Evolutionary conservation across 139 green algal genomes (phyloP).

Genomic region (Auxenochlorella protothecoides): DNA sequence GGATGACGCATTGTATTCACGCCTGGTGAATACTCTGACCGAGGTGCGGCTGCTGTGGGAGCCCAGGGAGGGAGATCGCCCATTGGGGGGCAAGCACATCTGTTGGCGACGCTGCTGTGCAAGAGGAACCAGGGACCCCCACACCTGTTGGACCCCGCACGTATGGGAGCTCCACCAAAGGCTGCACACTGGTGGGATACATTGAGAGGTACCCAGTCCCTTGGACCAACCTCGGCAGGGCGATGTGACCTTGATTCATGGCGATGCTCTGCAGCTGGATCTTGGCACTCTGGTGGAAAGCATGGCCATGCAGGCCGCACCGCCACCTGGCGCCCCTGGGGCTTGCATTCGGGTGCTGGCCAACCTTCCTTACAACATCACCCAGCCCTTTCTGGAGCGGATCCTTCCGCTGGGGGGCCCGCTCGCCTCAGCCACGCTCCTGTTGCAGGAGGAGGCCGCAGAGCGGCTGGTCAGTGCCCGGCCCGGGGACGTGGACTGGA

Average conservation of each 20-base stretch:
- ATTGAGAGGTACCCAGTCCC: too few relatives aligned
- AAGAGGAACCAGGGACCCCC: not conserved
- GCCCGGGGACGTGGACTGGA: constrained; percentile 53
- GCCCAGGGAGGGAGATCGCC: too few relatives aligned
- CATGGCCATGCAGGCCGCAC: not conserved
- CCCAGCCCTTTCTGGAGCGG: constrained; percentile 72
- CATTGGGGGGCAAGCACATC: not conserved
- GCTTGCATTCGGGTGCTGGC: constrained; percentile 56
- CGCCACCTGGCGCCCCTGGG: not conserved
- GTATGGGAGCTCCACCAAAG: not conserved
- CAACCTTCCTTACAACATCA: constrained; percentile 98
- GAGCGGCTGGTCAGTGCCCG: constrained; percentile 34
- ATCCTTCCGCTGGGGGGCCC: constrained; percentile 61
- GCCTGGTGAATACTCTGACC: constrained; percentile 37
- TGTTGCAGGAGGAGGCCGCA: constrained; percentile 63
- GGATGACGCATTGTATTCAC: constrained; percentile 54
- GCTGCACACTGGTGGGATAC: not conserved
- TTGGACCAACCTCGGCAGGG: too few relatives aligned
- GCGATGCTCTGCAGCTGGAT: not conserved
- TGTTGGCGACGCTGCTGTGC: not conserved
- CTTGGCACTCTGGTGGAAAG: too few relatives aligned
- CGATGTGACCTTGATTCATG: not conserved
- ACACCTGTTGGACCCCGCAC: not conserved
- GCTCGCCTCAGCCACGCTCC: constrained; percentile 27
- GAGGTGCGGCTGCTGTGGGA: constrained; percentile 4